phyloP scores from a whole-genome alignment of 768 basidiomycete genomes.

The Favolaschia claudopus region DNA sequence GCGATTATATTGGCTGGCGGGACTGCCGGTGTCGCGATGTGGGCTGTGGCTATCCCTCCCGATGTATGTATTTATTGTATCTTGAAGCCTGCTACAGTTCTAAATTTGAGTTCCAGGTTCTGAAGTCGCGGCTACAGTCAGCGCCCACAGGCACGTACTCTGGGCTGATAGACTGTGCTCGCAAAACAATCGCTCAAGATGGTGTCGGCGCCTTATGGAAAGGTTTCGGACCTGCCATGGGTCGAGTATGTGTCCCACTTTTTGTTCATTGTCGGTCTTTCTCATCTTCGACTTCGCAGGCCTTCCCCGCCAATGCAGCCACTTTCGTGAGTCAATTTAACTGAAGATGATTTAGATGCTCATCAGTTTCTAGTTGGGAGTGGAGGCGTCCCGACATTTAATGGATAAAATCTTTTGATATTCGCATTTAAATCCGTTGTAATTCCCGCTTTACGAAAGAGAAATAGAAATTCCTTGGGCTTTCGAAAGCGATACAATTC shows the following conservation, averaged over 20 bases:
- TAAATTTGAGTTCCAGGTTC: constrained; percentile 74
- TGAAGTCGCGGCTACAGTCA: constrained; percentile 95
- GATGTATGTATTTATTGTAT: constrained; percentile 65
- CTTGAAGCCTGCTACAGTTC: constrained; percentile 2
- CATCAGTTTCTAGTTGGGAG: constrained; percentile 73
- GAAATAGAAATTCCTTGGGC: not conserved
- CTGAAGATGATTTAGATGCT: constrained; percentile 13
- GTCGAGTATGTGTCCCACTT: constrained; percentile 62
- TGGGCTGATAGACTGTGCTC: constrained; percentile 90
- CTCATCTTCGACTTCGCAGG: constrained; percentile 50
- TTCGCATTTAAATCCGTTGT: constrained; percentile 3
- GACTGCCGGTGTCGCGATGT: constrained; percentile 96
- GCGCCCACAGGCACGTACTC: constrained; percentile 98
- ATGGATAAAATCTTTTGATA: constrained; percentile 75
- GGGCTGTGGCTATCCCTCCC: constrained; percentile 96
- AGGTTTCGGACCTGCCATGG: constrained; percentile 98
- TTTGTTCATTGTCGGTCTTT: not conserved
- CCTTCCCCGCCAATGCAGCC: constrained; percentile 97
- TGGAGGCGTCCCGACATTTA: constrained; percentile 86
- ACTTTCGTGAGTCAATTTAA: constrained; percentile 73
- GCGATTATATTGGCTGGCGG: constrained; percentile 93
- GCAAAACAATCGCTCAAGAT: constrained; percentile 90
- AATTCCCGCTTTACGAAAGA: not conserved
- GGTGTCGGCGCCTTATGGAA: constrained; percentile 93
- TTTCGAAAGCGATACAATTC: not conserved